Conservation (phyloP, 140 eudicot species). For the Senecio squalidus region DNA sequence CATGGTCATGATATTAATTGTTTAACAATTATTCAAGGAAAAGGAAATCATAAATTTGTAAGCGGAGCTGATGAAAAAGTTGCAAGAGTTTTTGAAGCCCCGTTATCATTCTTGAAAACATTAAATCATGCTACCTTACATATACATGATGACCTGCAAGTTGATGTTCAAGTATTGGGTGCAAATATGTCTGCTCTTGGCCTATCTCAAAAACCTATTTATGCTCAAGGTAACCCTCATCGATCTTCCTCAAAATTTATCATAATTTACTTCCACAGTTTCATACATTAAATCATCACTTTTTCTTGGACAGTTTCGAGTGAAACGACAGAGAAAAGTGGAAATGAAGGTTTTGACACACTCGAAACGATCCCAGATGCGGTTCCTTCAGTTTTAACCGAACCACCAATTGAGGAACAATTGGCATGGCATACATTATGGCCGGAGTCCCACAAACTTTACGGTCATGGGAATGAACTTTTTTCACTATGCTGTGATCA, state of each 20-base stretch:
- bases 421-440: constrained; percentile 88
- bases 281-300: neutral
- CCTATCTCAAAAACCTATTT: constrained; percentile 94
- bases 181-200: constrained; percentile 99
- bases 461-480: constrained; percentile 96
- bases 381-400: constrained; percentile 77
- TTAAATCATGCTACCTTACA: constrained; percentile 53
- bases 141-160: constrained; percentile 48
- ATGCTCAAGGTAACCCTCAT: constrained; percentile 58
- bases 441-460: constrained; percentile 99
- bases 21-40: constrained; percentile 68
- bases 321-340: constrained; percentile 42
- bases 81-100: constrained; percentile 96
- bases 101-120: constrained; percentile 80
- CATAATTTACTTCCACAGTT: neutral
- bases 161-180: constrained; percentile 73
- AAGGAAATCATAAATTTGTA: constrained; percentile 81
- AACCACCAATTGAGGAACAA: constrained; percentile 95
- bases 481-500: constrained; percentile 86
- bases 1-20: constrained; percentile 96
- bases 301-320: constrained; percentile 44
- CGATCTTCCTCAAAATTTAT: too few species aligned
- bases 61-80: constrained; percentile 99
- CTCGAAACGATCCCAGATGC: constrained; percentile 95
- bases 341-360: constrained; percentile 66